These are phyloP conservation scores for Nemophila menziesii DNA, from an alignment of 257 asterid genomes.

Conservation along the genomic window DNA sequence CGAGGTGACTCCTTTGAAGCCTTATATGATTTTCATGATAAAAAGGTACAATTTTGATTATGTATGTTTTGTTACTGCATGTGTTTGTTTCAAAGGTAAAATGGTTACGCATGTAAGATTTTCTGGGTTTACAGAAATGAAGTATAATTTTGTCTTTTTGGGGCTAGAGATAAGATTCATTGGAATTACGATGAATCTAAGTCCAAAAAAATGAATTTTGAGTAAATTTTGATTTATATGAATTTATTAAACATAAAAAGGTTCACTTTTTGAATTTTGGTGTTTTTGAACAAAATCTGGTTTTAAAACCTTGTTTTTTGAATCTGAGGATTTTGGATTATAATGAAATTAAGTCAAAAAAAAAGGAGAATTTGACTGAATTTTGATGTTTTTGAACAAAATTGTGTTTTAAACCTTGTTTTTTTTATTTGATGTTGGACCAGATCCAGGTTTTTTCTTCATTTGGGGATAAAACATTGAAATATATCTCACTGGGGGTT, in stretches of 20 bases:
- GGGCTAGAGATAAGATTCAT: not conserved
- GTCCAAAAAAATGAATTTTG: no score
- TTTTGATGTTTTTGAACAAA: not conserved
- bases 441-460: not conserved
- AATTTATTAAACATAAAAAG: not conserved
- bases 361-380: not conserved
- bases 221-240: no score
- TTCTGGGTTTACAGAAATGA: not conserved
- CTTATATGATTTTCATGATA: slow-evolving; percentile 35
- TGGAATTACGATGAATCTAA: not conserved
- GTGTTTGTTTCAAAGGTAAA: not conserved
- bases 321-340: no score
- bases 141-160: not conserved
- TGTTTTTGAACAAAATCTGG: not conserved
- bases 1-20: slow-evolving; percentile 29
- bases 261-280: not conserved
- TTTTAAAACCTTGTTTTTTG: not conserved
- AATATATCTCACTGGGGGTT: not conserved
- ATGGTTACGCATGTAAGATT: not conserved
- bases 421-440: not conserved
- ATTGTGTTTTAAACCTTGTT: not conserved
- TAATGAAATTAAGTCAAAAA: not conserved
- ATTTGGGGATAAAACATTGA: not conserved
- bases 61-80: not conserved
- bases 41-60: slow-evolving; percentile 22